phyloP scores from a whole-genome alignment of 495 filamentous ascomycete species.

The Cetradonia linearis region DNA sequence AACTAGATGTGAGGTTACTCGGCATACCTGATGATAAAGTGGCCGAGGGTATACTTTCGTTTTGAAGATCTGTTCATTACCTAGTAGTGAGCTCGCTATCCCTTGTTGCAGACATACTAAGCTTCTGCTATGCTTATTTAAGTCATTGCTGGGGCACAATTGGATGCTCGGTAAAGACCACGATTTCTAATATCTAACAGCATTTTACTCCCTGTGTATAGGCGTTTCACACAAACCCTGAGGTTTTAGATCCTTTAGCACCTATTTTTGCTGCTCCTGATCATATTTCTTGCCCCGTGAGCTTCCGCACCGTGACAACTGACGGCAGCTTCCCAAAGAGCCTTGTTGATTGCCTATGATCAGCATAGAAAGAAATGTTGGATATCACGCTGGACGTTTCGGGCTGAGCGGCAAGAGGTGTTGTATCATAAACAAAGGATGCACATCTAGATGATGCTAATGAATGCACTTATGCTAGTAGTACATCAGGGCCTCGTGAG shows the following conservation, averaged over 20 bases:
- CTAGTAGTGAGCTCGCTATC: not conserved
- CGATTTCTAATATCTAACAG: not conserved
- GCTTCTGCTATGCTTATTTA: not conserved
- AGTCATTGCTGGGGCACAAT: not conserved
- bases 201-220: too few species aligned
- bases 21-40: not conserved
- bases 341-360: not conserved
- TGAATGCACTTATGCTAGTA: conserved; percentile 1
- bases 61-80: not conserved
- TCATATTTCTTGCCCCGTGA: not conserved
- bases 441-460: not conserved
- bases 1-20: not conserved
- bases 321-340: not conserved
- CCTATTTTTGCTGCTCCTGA: too few species aligned
- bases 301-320: not conserved
- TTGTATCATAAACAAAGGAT: not conserved
- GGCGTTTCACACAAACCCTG: not conserved
- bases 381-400: not conserved
- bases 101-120: not conserved
- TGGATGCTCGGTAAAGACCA: not conserved
- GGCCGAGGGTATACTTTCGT: not conserved
- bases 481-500: not conserved
- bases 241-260: too few species aligned
- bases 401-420: not conserved
- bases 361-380: not conserved